phyloP scores from a whole-genome alignment of 257 asterid genomes.

The Jacaranda copaia region DNA sequence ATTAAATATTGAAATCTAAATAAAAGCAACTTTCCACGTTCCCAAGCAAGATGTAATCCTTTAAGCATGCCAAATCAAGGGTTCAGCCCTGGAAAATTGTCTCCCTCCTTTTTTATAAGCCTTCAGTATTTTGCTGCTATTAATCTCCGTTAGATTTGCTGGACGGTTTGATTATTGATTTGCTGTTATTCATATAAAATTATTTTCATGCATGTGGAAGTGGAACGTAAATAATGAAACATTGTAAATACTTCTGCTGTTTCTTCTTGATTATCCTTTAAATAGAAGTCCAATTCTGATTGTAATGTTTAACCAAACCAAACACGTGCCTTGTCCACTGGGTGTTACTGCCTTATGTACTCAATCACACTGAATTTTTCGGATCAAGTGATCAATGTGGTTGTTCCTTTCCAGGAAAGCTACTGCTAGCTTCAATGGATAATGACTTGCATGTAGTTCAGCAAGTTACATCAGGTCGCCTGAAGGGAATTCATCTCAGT shows the following conservation, averaged over 20 bases:
- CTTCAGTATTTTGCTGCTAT: slow-evolving; percentile 10
- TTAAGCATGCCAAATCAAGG: slow-evolving; percentile 13
- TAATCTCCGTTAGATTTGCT: not conserved
- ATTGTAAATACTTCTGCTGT: not conserved
- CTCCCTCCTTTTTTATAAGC: slow-evolving; percentile 15
- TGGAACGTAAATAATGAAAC: not conserved
- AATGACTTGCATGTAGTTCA: slow-evolving; percentile 50
- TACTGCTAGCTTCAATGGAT: slow-evolving; percentile 54
- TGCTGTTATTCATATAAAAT: not conserved
- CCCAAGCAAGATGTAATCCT: not conserved
- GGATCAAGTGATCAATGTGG: slow-evolving; percentile 24
- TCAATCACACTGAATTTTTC: not conserved
- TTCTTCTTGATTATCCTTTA: slow-evolving; percentile 24
- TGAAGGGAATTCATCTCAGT: slow-evolving; percentile 64
- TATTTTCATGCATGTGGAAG: slow-evolving; percentile 10
- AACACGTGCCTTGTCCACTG: slow-evolving; percentile 8
- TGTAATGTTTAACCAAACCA: not conserved
- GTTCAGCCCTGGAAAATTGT: not conserved
- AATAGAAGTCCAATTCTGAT: not conserved
- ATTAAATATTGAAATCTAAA: not conserved
- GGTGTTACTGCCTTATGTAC: slow-evolving; percentile 1
- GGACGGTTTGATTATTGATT: slow-evolving; percentile 3
- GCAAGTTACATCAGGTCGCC: slow-evolving; percentile 53
- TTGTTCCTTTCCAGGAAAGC: slow-evolving; percentile 41
- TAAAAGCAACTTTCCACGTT: not conserved